Base-by-base conservation (phyloP, 2,329 filamentous ascomycete species). In the Diaporthe australafricana region DNA sequence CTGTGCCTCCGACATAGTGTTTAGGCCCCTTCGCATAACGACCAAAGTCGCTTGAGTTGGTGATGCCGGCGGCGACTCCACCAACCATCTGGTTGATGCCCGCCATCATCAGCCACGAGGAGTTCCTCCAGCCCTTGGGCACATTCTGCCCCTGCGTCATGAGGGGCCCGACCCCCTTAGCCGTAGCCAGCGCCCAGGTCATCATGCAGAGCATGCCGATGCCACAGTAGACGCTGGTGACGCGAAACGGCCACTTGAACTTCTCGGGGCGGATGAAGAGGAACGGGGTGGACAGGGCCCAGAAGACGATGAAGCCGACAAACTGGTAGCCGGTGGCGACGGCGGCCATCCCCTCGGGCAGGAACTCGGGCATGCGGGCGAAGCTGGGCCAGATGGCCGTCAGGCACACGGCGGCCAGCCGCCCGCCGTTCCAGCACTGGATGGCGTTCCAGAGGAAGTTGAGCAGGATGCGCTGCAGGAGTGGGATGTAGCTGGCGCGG, bases 251-350 rank as follows among this genome's bases (percentile, higher is more conserved):
- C 5, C 83, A 77, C 76, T 84, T 86, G 77, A 86, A 86, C n/a
- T 82, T 83, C 72, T 87, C 85, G 0, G 85, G 85, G 0, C 82
- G 81, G n/a, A 87, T 82, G 77, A 83, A 84, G 3, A 87, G 77
- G 72, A 88, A 86, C 0, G 86, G 86, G 0, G 82, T 79, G 20
- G 87, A 87, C 25, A 85, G 75, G 38, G 84, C 80, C 82, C 86
- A 88, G 77, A 88, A 88, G 52, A 88, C 77, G 67, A 87, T 84
- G 73, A 87, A 84, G 71, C 83, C 87, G 2, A 87, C 80, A 38
- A 88, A 79, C 32, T 85, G 82, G 25, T 83, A 81, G 17, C 84
- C 82, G 55, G 78, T 80, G 70, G 80, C 78, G 71, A 73, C 48
- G 5, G 71, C 17, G 32, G 80, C 83, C 55, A 81, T 74, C 63